Evolutionary conservation across 371 early-diverging fungal species (phyloP).

Genomic region (Lichtheimia ramosa): DNA sequence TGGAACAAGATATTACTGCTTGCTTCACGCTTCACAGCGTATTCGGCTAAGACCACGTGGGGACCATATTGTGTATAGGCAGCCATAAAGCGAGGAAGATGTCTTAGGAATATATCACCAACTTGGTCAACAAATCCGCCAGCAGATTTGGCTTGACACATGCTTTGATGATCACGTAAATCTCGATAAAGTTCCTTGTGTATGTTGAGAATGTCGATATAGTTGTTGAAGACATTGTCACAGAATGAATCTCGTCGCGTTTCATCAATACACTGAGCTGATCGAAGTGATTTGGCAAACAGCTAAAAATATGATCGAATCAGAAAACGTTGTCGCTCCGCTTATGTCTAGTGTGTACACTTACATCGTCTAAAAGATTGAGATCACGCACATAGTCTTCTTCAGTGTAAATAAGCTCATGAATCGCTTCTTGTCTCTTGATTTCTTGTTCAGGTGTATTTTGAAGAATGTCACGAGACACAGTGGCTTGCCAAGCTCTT

Average conservation of each 20-base stretch:
- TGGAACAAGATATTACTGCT: constrained; percentile 65
- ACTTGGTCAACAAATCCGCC: constrained; percentile 72
- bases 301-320: constrained; percentile 13
- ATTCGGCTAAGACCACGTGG: constrained; percentile 81
- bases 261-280: constrained; percentile 55
- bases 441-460: constrained; percentile 76
- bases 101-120: constrained; percentile 82
- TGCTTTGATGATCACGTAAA: constrained; percentile 69
- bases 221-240: constrained; percentile 80
- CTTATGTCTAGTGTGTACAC: not conserved
- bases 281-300: constrained; percentile 29
- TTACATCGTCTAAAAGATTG: constrained; percentile 39
- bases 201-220: constrained; percentile 68
- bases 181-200: constrained; percentile 71
- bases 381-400: constrained; percentile 88
- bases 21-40: constrained; percentile 76
- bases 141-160: constrained; percentile 48
- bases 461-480: constrained; percentile 73
- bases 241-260: constrained; percentile 68
- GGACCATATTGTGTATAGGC: constrained; percentile 86
- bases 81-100: constrained; percentile 65
- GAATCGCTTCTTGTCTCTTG: constrained; percentile 91
- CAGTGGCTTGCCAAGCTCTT: constrained; percentile 71
- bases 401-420: constrained; percentile 90
- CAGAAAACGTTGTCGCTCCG: not conserved